Evolutionary conservation across 805 yeast genomes (phyloP), one percentile per base, ranked within the genome.

Genomic region (Teunomyces lycoperdinae): DNA sequence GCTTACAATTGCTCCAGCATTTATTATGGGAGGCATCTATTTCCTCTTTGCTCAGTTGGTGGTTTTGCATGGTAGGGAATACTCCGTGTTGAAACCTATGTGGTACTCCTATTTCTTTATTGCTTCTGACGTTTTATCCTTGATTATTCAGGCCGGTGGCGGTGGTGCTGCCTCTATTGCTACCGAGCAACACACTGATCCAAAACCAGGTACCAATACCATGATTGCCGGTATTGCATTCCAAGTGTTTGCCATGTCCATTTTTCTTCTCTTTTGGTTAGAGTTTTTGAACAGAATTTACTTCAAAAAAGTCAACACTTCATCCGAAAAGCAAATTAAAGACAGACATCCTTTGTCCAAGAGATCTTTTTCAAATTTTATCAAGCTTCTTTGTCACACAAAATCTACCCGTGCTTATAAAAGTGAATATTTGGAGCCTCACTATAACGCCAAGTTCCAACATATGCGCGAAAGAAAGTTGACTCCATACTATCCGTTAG

Each of bases 101-200:
- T 70, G 74, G 74, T 72, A 72, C 49, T 65, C 76, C 1, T 72
- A 72, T 57, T 60, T 71, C 24, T 72, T 72, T 50, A 68, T 72
- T 44, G 59, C 68, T 5, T 49, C 60, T 20, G 77, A 72, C 49
- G 67, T 71, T 5, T 30, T 70, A 3, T 68, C 75, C 1, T 58
- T 72, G 14, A 28, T 71, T 16, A 57, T 72, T 29, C 77, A 72
- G 53, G 74, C 73, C 5, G 76, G 73, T 5, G 75, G 75, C 13
- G 77, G 72, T 29, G 62, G 62, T 46, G 55, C 68, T 14, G 67
- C 70, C 5, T 58, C 71, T 9, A 47, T 53, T 17, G 71, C 72
- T 0, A 57, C 65, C 20, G 45, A 56, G 11, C 45, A 49, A 11
- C 51, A 57, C 38, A 38, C 50, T 26, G 58, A 62, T 49, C 49